Evolutionary conservation across 768 basidiomycete species (phyloP).

Genomic region (Mycena pura): DNA sequence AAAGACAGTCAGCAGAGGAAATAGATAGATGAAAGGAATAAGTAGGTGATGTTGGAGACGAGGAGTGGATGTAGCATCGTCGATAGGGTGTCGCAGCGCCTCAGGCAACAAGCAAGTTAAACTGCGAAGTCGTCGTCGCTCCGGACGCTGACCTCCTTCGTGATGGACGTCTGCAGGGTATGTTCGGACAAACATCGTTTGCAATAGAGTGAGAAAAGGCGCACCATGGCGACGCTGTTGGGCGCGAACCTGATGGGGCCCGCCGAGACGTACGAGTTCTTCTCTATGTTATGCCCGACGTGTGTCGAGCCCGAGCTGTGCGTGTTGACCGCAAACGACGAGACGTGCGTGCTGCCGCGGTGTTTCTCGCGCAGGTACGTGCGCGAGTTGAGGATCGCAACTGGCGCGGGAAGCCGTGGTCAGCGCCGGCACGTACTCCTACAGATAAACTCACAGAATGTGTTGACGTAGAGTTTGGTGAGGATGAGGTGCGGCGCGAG

Average conservation of each 20-base stretch:
- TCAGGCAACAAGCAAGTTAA: too few species aligned
- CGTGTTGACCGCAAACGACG: neutral
- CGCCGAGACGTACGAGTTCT: too few species aligned
- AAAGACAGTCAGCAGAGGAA: too few species aligned
- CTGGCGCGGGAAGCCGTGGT: neutral
- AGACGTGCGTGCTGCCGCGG: neutral
- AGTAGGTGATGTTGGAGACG: too few species aligned
- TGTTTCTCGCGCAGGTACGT: slow-evolving; percentile 20
- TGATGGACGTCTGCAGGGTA: neutral
- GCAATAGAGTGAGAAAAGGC: too few species aligned
- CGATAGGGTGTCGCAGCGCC: too few species aligned
- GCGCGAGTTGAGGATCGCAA: slow-evolving; percentile 23
- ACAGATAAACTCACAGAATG: slow-evolving; percentile 19
- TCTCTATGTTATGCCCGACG: neutral
- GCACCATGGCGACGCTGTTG: too few species aligned
- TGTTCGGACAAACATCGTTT: too few species aligned
- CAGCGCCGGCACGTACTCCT: neutral
- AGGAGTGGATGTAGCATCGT: too few species aligned
- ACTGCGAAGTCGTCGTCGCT: neutral
- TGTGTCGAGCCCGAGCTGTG: neutral
- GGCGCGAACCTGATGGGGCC: too few species aligned
- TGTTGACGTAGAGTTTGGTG: slow-evolving; percentile 20
- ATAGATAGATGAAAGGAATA: too few species aligned
- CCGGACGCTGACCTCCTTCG: neutral
- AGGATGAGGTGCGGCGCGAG: slow-evolving; percentile 17